A percentile compares a stretch with the other conserved stretches of the same genome.
Conservation (phyloP, 2,329 filamentous ascomycete genomes). For the Monosporascus ibericus region DNA sequence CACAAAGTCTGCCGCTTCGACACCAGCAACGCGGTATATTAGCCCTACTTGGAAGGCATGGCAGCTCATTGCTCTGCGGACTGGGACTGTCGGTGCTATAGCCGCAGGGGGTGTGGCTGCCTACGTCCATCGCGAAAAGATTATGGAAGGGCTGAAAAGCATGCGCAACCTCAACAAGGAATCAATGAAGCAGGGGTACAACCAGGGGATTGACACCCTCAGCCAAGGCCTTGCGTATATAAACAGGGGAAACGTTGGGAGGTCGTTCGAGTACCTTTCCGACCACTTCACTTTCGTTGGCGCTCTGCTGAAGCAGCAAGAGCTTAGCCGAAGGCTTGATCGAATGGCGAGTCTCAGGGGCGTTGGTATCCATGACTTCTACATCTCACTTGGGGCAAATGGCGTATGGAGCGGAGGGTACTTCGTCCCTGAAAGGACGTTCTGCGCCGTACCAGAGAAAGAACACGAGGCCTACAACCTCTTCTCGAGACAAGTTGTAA, state of each 20-base stretch:
- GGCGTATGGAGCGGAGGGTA: constrained; percentile 56
- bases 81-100: constrained; percentile 75
- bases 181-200: constrained; percentile 41
- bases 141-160: constrained; percentile 43
- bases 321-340: constrained; percentile 62
- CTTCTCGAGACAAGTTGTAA: constrained; percentile 54
- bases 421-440: constrained; percentile 65
- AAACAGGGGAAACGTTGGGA: constrained; percentile 53
- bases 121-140: constrained; percentile 69
- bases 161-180: constrained; percentile 42
- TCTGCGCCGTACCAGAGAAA: constrained; percentile 63
- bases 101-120: constrained; percentile 75
- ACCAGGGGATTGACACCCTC: constrained; percentile 41
- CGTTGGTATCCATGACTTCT: constrained; percentile 69
- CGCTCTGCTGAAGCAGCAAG: constrained; percentile 66
- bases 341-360: constrained; percentile 54
- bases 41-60: constrained; percentile 45
- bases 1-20: constrained; percentile 6
- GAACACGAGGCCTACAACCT: constrained; percentile 34
- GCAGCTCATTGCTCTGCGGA: constrained; percentile 67
- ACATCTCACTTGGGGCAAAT: constrained; percentile 68
- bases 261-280: constrained; percentile 71
- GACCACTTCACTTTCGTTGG: constrained; percentile 84
- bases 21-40: constrained; percentile 17
- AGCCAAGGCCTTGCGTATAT: constrained; percentile 51